Evolutionary conservation across 192 early-diverging fungal genomes (phyloP).

Genomic region (Backusella parvicylindrica): DNA sequence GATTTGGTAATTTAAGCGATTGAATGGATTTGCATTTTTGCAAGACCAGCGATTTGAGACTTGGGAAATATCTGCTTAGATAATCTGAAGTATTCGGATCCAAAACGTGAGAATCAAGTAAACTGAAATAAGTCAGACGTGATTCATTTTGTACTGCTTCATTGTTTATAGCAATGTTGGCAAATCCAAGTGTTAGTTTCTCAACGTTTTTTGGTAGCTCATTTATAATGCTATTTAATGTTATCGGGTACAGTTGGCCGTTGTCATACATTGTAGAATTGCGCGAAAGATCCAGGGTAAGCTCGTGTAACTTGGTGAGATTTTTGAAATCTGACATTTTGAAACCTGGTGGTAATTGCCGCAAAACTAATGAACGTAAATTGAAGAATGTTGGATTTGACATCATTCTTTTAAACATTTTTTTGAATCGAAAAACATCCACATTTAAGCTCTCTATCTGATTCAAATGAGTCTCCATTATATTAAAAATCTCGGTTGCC

Average conservation of each 20-base stretch:
- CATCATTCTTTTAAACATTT: background rate
- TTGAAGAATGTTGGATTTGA: background rate
- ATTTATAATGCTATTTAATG: background rate
- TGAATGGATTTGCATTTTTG: background rate
- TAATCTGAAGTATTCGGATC: background rate
- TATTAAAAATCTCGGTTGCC: background rate
- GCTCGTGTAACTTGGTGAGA: background rate
- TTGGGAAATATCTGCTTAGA: background rate
- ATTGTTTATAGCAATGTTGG: background rate
- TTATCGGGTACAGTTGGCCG: background rate
- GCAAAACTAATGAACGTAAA: background rate
- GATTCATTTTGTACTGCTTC: background rate
- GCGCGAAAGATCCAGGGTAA: background rate
- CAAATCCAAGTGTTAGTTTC: background rate
- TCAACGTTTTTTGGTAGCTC: background rate
- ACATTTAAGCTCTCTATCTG: background rate
- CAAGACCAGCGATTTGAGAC: background rate
- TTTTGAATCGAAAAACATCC: background rate
- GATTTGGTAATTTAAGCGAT: background rate
- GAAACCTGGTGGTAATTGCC: background rate
- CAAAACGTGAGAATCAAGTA: background rate
- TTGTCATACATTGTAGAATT: background rate
- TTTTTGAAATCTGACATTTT: background rate
- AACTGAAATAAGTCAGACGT: background rate
- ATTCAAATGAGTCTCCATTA: background rate